A percentile compares a stretch with the other conserved stretches of the same genome.
Conservation (phyloP, 1,284 basidiomycete species). For the Leccinum griseonigrum region DNA sequence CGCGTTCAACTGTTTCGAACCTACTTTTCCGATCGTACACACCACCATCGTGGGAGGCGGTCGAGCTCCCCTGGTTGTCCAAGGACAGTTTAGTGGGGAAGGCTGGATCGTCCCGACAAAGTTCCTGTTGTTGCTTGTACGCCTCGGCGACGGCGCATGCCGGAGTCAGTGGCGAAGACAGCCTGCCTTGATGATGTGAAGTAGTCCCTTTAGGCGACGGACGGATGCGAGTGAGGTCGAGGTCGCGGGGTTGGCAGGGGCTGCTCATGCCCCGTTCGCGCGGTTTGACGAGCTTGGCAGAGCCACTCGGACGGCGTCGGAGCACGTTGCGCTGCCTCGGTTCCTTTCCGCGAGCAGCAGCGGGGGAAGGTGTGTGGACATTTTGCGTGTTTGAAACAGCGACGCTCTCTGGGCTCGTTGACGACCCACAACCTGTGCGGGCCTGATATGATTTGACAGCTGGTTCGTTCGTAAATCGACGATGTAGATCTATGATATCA, state of each 20-base stretch:
- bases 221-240: neutral
- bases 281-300: conserved; percentile 29
- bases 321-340: conserved; percentile 44
- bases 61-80: conserved; percentile 11
- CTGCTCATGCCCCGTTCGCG: conserved; percentile 16
- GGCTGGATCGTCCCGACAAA: conserved; percentile 18
- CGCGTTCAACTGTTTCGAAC: conserved; percentile 8
- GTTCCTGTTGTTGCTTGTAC: conserved; percentile 51
- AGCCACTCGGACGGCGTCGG: conserved; percentile 41
- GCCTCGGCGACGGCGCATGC: conserved; percentile 55
- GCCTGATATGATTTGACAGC: conserved; percentile 4
- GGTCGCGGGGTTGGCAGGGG: neutral
- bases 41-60: conserved; percentile 5
- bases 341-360: conserved; percentile 16
- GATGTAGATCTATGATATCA: conserved; percentile 14
- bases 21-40: conserved; percentile 12
- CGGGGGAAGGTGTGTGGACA: neutral
- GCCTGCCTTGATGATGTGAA: neutral
- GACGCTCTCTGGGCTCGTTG: conserved; percentile 13
- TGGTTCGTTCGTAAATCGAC: conserved; percentile 21
- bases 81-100: conserved; percentile 10
- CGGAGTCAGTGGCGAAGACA: conserved; percentile 43
- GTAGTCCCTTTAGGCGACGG: neutral
- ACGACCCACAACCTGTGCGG: neutral
- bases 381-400: conserved; percentile 4